These are phyloP conservation scores for Saccharomycopsis phalli DNA, from an alignment of 1,139 yeast genomes.

Conservation along the genomic window DNA sequence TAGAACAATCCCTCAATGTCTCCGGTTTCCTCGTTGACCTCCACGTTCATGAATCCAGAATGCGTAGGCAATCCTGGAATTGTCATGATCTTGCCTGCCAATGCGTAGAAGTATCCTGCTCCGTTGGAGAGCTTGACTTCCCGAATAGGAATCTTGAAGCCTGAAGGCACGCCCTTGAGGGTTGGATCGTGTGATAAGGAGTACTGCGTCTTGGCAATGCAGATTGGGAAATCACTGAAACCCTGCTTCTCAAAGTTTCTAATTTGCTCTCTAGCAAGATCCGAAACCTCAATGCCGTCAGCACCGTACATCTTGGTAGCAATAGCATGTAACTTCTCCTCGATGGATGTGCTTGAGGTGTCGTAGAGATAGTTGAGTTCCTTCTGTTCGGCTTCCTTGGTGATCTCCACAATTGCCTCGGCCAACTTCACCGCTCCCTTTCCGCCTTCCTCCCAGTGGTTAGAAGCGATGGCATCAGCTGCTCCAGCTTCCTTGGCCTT, in stretches of 20 bases:
- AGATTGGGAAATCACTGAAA: constrained; percentile 64
- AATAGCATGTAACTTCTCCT: constrained; percentile 53
- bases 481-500: constrained; percentile 71
- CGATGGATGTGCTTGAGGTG: constrained; percentile 47
- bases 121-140: constrained; percentile 76
- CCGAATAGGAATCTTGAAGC: constrained; percentile 69
- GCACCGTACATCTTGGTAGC: constrained; percentile 77
- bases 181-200: constrained; percentile 73
- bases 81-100: constrained; percentile 78
- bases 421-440: constrained; percentile 64
- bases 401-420: constrained; percentile 49
- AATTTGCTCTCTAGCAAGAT: constrained; percentile 58
- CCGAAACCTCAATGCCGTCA: constrained; percentile 53
- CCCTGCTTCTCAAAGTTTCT: constrained; percentile 62
- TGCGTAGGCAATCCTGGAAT: constrained; percentile 79
- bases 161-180: constrained; percentile 77
- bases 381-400: constrained; percentile 20
- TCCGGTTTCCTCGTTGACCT: constrained; percentile 60
- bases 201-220: constrained; percentile 80
- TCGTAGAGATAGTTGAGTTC: constrained; percentile 53
- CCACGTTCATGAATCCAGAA: constrained; percentile 80
- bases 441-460: constrained; percentile 82
- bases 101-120: constrained; percentile 75
- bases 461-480: constrained; percentile 60
- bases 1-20: constrained; percentile 71